Base-by-base conservation (phyloP, 202 grass and related monocot genomes). In the Setaria viridis region DNA sequence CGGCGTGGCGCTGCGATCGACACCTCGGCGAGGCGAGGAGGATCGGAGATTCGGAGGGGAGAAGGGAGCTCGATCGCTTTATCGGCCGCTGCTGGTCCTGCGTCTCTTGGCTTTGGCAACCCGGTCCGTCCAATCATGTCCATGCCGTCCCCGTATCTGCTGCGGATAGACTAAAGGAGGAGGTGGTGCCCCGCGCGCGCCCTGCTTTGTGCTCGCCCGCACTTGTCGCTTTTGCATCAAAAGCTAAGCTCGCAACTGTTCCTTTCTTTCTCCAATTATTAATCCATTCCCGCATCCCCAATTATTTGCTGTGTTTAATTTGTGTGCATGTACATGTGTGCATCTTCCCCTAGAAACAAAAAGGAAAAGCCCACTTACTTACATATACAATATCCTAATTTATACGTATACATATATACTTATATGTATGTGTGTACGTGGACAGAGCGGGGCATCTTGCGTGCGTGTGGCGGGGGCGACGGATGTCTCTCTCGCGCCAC, bases 291-390 rank as follows among this genome's bases (percentile, higher is more conserved):
- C 7, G 5, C 19, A 4, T 57, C 7, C 7, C 25, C 25, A 25
- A 25, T 25, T 25, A 25, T 25, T 25, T 25, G 25, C 25, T 25
- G 25, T n/a, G n/a, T n/a, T n/a, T n/a, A n/a, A n/a, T n/a, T n/a
- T n/a, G 19, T n/a, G 7, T 57, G 19, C 0, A n/a, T 57, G 2
- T 20, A 56, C 2, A 19, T 0, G 10, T 19, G 34, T 67, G 16
- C 65, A 42, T 41, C 65, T 19, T 56, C 20, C 35, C 67, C 19
- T 70, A 21, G 20, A 70, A 70, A 70, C 66, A 69, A 21, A 69
- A 69, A n/a, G 16, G 37, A 43, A 42, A 20, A 35, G 13, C 29
- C 6, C 32, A 35, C n/a, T n/a, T n/a, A n/a, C n/a, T n/a, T n/a
- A n/a, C n/a, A n/a, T n/a, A n/a, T n/a, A n/a, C n/a, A n/a, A n/a